These are phyloP conservation scores for Globisporangium okanoganense DNA, from an alignment of 352 stramenopile species.

Conservation along the genomic window DNA sequence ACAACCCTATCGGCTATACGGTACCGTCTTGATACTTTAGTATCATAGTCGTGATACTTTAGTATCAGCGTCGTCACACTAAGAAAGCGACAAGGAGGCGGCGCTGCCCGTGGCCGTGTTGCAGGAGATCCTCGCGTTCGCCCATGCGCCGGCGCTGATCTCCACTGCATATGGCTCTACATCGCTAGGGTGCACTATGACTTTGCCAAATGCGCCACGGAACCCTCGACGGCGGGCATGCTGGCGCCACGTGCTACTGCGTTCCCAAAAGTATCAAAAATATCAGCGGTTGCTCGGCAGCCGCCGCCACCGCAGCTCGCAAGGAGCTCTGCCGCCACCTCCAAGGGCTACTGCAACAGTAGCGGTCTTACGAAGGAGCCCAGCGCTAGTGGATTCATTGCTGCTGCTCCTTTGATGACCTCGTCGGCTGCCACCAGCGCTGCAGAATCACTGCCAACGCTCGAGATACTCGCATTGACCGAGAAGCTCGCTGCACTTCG, in stretches of 20 bases:
- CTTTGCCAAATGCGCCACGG: slow-evolving; percentile 25
- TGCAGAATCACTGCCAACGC: neutral
- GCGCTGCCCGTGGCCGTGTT: slow-evolving; percentile 11
- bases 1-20: too few species aligned
- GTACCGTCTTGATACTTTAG: neutral
- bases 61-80: slow-evolving; percentile 16
- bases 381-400: neutral
- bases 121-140: slow-evolving; percentile 33
- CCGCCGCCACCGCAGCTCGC: neutral
- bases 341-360: neutral
- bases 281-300: neutral
- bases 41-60: too few species aligned
- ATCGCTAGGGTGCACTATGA: neutral
- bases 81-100: slow-evolving; percentile 19
- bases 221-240: slow-evolving; percentile 25
- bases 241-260: too few species aligned
- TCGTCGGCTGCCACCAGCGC: neutral
- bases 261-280: too few species aligned
- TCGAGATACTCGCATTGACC: neutral
- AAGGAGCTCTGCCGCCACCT: neutral
- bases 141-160: slow-evolving; percentile 32
- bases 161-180: slow-evolving; percentile 7
- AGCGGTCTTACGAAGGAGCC: neutral
- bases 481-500: slow-evolving; percentile 8
- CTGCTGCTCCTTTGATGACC: neutral